These are phyloP conservation scores for Pleurotus eryngii DNA, from an alignment of 768 basidiomycete genomes.

Conservation along the genomic window DNA sequence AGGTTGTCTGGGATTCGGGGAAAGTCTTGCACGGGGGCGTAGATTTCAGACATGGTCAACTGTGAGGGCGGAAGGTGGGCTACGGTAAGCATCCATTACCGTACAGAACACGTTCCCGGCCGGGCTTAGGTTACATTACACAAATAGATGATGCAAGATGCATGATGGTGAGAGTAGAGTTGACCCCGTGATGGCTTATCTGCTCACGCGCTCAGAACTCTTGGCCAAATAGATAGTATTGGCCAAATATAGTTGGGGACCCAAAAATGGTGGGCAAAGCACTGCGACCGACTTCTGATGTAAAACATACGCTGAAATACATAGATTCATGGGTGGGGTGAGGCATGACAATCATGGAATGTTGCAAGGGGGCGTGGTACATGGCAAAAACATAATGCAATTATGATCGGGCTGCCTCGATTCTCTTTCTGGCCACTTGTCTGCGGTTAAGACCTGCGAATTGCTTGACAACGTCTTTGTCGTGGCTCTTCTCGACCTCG, in stretches of 20 bases:
- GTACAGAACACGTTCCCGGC: too few species aligned
- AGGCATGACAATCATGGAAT: conserved; percentile 1
- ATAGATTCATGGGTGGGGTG: conserved; percentile 6
- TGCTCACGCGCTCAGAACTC: too few species aligned
- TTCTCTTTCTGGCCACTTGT: conserved; percentile 84
- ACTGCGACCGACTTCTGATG: background rate
- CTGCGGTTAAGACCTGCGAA: conserved; percentile 76
- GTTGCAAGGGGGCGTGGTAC: background rate
- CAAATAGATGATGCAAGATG: too few species aligned
- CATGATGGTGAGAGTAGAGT: too few species aligned
- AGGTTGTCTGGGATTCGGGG: conserved; percentile 57
- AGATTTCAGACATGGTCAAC: background rate
- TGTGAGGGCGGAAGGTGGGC: background rate
- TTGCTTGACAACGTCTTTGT: conserved; percentile 51
- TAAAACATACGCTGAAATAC: conserved; percentile 2
- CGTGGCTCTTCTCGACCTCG: conserved; percentile 91
- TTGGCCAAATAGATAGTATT: too few species aligned
- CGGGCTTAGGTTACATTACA: too few species aligned
- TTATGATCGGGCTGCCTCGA: conserved; percentile 75
- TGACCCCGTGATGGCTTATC: too few species aligned
- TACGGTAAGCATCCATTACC: too few species aligned
- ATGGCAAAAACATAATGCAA: conserved; percentile 8
- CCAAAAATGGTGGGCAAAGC: too few species aligned
- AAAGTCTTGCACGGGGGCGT: background rate
- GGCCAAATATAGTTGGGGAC: too few species aligned